Evolutionary conservation across 73 alveolate species (phyloP).

Genomic region (Paraurostyla sp.): DNA sequence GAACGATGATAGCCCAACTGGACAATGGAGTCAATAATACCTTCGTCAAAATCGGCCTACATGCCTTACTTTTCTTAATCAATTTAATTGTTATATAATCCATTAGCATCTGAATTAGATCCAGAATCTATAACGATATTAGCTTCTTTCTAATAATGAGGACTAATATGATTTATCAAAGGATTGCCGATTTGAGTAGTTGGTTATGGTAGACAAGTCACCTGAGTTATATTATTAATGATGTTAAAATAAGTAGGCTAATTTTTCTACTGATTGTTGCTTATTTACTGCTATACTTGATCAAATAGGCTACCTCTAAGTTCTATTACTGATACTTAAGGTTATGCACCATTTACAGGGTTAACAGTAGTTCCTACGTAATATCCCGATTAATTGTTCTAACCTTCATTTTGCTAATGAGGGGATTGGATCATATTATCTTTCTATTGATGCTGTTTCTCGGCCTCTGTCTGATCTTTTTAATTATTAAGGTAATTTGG

Average conservation of each 20-base stretch:
- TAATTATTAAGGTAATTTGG: too few species aligned
- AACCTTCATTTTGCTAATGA: too few species aligned
- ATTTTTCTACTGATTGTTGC: too few species aligned
- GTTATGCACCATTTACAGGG: too few species aligned
- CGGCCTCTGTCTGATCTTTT: too few species aligned
- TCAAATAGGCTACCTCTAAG: too few species aligned
- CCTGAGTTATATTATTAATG: slow-evolving; percentile 1
- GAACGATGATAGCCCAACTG: slow-evolving; percentile 18
- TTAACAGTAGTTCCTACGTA: too few species aligned
- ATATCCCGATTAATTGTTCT: too few species aligned
- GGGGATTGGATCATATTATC: slow-evolving; percentile 1
- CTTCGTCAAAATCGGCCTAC: slow-evolving; percentile 13
- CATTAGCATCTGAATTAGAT: background rate
- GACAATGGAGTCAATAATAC: background rate
- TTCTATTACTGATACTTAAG: too few species aligned
- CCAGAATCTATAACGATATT: background rate
- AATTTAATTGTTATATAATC: background rate
- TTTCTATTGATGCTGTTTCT: too few species aligned
- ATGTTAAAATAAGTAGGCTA: slow-evolving; percentile 24
- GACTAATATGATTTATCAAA: background rate
- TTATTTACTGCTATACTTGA: too few species aligned
- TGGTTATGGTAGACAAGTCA: slow-evolving; percentile 23
- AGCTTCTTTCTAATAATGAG: background rate
- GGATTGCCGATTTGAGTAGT: background rate
- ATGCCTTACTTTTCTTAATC: background rate